Evolutionary conservation across 2,329 filamentous ascomycete species (phyloP), one percentile per base, ranked within the genome.

Genomic region (Clarireedia paspali): DNA sequence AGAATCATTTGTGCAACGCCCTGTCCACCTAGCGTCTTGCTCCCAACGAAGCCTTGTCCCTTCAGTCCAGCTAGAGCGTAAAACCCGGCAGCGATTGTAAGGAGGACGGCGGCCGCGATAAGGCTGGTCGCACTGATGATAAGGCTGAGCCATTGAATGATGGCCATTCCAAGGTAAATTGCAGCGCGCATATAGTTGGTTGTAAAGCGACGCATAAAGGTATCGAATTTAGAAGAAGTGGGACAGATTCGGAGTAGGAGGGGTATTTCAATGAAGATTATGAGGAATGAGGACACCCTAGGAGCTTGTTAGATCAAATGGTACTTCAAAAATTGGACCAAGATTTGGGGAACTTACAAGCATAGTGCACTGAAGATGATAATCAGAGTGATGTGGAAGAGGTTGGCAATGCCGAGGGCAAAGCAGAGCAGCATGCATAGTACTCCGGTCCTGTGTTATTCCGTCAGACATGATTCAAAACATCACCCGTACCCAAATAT

Each of bases 1-100:
- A 97, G 91, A 74, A 97, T 96, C 92, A 97, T 96, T 77, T 96
- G 91, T 60, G 91, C 94, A 64, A 96, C 88, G 52, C 92, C 92
- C 64, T 89, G 87, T 53, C 94, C 94, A 63, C 94, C 94, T 53
- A 99, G 79, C 15, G 92, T 97, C 83, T 97, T 97, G 80, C 91
- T 96, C 59, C 88, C 88, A 63, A 91, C 84, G 73, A 95, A 95
- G 38, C 83, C 87, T 75, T 95, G 89, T 58, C 88, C 87, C 78
- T 89, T 92, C 71, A 92, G 59, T 42, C 80, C 90, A 14, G 90
- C 90, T 50, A 90, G 74, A 26, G 81, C 75, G 72, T 99, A 99
- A 79, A 92, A 96, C 50, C 84, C 59, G 38, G 82, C 84, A 4
- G 94, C 88, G 52, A 95, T 68, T 17, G 87, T 74, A 57, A 99